Percentiles rank a stretch among this genome's conserved stretches.
phyloP scores from a whole-genome alignment of 192 early-diverging fungal species.

The Podila clonocystis region DNA sequence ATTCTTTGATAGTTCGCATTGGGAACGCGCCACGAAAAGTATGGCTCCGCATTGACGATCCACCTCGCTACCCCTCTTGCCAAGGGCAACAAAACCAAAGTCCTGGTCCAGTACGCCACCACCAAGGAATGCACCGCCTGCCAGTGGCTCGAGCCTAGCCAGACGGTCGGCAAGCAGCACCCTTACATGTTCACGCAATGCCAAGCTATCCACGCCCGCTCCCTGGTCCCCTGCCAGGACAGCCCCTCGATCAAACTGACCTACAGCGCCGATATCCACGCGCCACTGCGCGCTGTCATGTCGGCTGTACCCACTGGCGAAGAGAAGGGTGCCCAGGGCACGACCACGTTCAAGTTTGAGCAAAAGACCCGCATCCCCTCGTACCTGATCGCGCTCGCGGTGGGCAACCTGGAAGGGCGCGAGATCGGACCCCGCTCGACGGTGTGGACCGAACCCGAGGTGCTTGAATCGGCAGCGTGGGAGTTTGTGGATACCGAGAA shows the following conservation, averaged over 20 bases:
- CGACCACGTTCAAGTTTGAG: conserved; percentile 79
- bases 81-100: conserved; percentile 57
- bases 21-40: conserved; percentile 65
- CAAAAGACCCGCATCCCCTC: conserved; percentile 93
- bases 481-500: conserved; percentile 88
- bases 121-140: conserved; percentile 85
- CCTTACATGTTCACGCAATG: conserved; percentile 99
- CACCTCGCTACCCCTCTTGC: conserved; percentile 57
- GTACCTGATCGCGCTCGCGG: conserved; percentile 95
- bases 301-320: conserved; percentile 80
- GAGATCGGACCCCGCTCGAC: conserved; percentile 91
- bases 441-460: conserved; percentile 96
- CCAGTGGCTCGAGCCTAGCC: conserved; percentile 92
- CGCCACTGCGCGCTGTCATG: conserved; percentile 93
- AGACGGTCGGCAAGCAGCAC: conserved; percentile 92
- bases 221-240: conserved; percentile 91
- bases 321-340: conserved; percentile 57
- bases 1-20: conserved; percentile 48
- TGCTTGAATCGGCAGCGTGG: conserved; percentile 89
- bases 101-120: conserved; percentile 82
- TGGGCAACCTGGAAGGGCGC: conserved; percentile 85
- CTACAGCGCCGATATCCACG: conserved; percentile 83
- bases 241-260: conserved; percentile 88
- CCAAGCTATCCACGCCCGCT: conserved; percentile 95
- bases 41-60: conserved; percentile 79